phyloP scores from a whole-genome alignment of 2,329 filamentous ascomycete genomes.

The Tolypocladium nubicola region DNA sequence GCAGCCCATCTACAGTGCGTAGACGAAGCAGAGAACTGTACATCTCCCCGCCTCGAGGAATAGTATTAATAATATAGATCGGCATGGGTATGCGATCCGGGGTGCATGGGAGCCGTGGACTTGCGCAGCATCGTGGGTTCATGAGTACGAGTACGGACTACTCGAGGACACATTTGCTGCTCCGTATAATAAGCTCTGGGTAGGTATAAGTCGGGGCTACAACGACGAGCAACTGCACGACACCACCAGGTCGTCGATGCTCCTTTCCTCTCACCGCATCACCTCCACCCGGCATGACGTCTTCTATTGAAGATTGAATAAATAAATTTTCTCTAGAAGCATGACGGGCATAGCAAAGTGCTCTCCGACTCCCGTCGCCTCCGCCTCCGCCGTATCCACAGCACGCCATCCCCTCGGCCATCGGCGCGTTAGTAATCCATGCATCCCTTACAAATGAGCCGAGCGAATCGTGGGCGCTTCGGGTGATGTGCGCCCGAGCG shows the following conservation, averaged over 20 bases:
- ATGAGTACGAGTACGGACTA: too few relatives aligned
- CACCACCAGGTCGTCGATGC: background rate
- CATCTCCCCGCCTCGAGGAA: background rate
- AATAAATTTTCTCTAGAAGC: too few relatives aligned
- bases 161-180: background rate
- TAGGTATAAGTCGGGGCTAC: too few relatives aligned
- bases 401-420: background rate
- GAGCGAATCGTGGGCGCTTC: conserved; percentile 4
- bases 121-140: background rate
- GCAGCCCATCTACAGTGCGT: background rate
- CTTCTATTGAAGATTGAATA: background rate
- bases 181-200: too few relatives aligned
- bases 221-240: background rate
- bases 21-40: background rate
- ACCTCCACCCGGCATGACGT: background rate
- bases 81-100: background rate
- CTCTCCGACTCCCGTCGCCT: background rate
- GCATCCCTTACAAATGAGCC: conserved; percentile 6
- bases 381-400: background rate
- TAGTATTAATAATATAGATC: background rate
- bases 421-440: conserved; percentile 3
- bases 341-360: too few relatives aligned
- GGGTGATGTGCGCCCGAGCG: background rate
- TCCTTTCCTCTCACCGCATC: background rate
- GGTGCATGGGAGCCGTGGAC: background rate